Evolutionary conservation across 2,329 filamentous ascomycete species (phyloP).

Genomic region (Epichloe festucae): DNA sequence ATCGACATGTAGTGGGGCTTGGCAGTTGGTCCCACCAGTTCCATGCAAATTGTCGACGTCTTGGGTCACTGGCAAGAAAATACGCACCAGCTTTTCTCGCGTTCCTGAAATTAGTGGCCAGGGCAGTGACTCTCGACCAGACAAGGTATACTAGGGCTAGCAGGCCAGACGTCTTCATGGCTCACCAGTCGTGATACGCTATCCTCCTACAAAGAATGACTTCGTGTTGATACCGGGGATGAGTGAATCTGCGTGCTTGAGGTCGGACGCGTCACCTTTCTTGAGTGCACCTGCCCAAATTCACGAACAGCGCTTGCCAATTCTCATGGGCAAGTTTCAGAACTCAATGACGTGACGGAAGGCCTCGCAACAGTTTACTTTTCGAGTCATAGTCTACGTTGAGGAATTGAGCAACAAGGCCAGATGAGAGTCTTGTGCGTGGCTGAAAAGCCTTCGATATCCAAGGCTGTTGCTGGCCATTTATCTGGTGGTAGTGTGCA

Average conservation of each 20-base stretch:
- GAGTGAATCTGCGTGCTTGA: neutral
- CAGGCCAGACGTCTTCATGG: too few relatives aligned
- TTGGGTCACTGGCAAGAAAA: too few relatives aligned
- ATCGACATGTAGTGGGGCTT: too few relatives aligned
- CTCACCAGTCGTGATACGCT: too few relatives aligned
- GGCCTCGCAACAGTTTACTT: too few relatives aligned
- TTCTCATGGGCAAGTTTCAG: neutral
- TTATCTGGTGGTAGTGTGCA: constrained; percentile 63
- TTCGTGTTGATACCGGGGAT: neutral
- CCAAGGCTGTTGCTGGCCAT: constrained; percentile 84
- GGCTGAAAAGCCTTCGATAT: constrained; percentile 73
- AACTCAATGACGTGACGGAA: neutral
- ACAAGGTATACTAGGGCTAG: too few relatives aligned
- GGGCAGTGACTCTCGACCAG: too few relatives aligned
- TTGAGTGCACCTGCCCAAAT: neutral
- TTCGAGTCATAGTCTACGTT: neutral
- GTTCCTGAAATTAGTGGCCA: too few relatives aligned
- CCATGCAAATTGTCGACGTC: too few relatives aligned
- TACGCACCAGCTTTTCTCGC: too few relatives aligned
- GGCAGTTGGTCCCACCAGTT: too few relatives aligned
- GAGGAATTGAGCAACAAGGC: neutral
- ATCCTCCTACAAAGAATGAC: neutral
- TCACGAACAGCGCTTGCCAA: neutral
- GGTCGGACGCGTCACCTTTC: neutral
- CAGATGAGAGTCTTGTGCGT: constrained; percentile 41